Evolutionary conservation across 2,329 filamentous ascomycete species (phyloP).

Genomic region (Hymenoscyphus infarciens): DNA sequence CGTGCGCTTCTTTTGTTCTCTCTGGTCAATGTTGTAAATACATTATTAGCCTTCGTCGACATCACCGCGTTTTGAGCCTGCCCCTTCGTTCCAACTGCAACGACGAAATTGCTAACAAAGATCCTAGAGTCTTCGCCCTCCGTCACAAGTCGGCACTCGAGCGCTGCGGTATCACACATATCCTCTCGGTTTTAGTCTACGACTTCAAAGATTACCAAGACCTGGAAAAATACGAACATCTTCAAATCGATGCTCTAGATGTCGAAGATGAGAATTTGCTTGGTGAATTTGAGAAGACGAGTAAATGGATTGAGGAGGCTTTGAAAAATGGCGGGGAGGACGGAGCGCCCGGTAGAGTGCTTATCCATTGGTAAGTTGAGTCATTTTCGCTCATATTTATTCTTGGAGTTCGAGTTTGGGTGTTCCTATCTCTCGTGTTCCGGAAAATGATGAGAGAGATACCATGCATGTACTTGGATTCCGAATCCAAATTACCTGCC

Average conservation of each 20-base stretch:
- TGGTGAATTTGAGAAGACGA: constrained; percentile 71
- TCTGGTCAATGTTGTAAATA: neutral
- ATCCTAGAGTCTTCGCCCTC: constrained; percentile 70
- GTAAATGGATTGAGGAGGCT: constrained; percentile 78
- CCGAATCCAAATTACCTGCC: neutral
- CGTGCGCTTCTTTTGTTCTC: neutral
- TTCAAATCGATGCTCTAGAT: constrained; percentile 84
- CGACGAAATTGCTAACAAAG: neutral
- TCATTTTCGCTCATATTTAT: constrained; percentile 13
- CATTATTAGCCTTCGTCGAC: neutral
- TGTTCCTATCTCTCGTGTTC: neutral
- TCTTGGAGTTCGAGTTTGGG: neutral
- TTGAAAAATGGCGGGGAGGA: constrained; percentile 55
- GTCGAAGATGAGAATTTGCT: constrained; percentile 85
- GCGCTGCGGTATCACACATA: constrained; percentile 77
- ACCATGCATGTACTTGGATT: neutral
- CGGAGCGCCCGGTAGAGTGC: constrained; percentile 51
- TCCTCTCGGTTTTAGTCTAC: constrained; percentile 76
- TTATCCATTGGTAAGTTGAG: constrained; percentile 65
- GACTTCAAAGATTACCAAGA: constrained; percentile 54
- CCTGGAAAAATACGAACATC: constrained; percentile 63
- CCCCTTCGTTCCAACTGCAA: neutral
- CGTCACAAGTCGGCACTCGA: constrained; percentile 66
- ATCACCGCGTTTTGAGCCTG: no score
- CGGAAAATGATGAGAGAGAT: no score